phyloP scores from a whole-genome alignment of 305 asterid species.

The Fraxinus sp. region DNA sequence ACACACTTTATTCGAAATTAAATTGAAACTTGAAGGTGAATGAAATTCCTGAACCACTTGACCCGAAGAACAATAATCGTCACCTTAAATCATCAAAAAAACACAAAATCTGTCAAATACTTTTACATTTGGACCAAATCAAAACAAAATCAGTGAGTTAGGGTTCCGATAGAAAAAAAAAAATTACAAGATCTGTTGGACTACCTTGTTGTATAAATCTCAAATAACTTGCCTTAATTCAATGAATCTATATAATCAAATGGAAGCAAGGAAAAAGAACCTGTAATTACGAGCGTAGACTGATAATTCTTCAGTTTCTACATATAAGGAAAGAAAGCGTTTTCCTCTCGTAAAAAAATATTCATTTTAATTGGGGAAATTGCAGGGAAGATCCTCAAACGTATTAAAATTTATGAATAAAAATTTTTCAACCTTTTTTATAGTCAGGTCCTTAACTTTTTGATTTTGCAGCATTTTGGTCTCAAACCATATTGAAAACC shows the following conservation, averaged over 20 bases:
- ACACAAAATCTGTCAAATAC: neutral
- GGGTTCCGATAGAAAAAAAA: slow-evolving; percentile 6
- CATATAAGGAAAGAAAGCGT: slow-evolving; percentile 37
- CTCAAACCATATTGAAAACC: neutral
- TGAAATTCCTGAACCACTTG: slow-evolving; percentile 31
- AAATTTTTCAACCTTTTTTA: neutral
- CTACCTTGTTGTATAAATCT: slow-evolving; percentile 25
- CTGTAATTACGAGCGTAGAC: slow-evolving; percentile 3
- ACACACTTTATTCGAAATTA: slow-evolving; percentile 18
- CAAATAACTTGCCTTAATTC: neutral
- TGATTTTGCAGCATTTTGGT: neutral
- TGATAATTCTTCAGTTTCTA: slow-evolving; percentile 7
- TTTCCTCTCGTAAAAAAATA: neutral
- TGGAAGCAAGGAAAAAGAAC: neutral
- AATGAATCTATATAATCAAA: neutral
- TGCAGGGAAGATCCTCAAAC: neutral
- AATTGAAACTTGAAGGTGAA: slow-evolving; percentile 1
- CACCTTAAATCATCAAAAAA: neutral
- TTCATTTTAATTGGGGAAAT: neutral
- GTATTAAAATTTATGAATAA: neutral
- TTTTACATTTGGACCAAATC: neutral
- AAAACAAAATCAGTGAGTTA: neutral
- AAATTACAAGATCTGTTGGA: slow-evolving; percentile 22
- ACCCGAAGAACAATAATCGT: slow-evolving; percentile 14
- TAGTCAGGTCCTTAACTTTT: neutral